phyloP scores from a whole-genome alignment of 352 stramenopile genomes.

The Globisporangium splendens region DNA sequence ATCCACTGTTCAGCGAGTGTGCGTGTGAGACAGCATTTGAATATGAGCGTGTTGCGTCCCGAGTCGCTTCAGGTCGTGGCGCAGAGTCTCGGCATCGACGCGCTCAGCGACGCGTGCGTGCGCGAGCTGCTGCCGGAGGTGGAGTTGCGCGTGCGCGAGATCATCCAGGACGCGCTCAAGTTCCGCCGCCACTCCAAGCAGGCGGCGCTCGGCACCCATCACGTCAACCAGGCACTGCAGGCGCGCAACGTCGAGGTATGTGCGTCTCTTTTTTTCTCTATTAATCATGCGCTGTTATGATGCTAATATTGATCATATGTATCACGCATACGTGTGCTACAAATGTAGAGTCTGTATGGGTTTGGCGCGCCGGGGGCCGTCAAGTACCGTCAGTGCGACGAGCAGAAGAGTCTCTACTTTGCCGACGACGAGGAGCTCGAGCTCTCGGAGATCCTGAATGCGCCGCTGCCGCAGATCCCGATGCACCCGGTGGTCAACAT shows the following conservation, averaged over 20 bases:
- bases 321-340: neutral
- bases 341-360: slow-evolving; percentile 59
- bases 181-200: slow-evolving; percentile 74
- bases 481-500: slow-evolving; percentile 69
- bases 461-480: slow-evolving; percentile 65
- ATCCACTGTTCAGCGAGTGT: too few relatives aligned
- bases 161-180: slow-evolving; percentile 85
- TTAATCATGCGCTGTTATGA: neutral
- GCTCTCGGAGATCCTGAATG: slow-evolving; percentile 67
- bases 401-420: slow-evolving; percentile 60
- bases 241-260: slow-evolving; percentile 67
- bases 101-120: slow-evolving; percentile 64
- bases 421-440: slow-evolving; percentile 73
- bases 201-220: slow-evolving; percentile 43
- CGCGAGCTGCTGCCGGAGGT: slow-evolving; percentile 69
- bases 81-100: slow-evolving; percentile 71
- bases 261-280: neutral
- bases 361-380: slow-evolving; percentile 50
- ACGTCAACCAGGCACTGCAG: slow-evolving; percentile 80
- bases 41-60: slow-evolving; percentile 70
- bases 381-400: slow-evolving; percentile 61
- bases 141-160: slow-evolving; percentile 75
- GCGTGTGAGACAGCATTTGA: neutral
- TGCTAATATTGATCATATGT: too few relatives aligned
- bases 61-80: slow-evolving; percentile 71